Conservation (phyloP, 2,329 filamentous ascomycete species). For the Myriosclerotinia curreyana region DNA sequence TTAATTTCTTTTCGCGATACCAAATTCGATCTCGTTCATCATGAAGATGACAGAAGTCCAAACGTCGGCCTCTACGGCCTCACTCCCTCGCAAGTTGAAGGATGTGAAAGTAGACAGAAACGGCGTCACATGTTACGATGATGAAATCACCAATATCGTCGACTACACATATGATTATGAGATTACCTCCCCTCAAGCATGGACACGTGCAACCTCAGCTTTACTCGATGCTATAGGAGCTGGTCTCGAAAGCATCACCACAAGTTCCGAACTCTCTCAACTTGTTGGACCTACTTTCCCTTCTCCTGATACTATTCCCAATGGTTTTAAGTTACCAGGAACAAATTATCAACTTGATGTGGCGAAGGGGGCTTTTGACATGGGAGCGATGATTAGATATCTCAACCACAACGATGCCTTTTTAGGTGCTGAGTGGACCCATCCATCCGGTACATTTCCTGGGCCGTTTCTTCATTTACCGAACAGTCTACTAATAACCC, state of each 20-base stretch:
- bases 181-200: slow-evolving; percentile 22
- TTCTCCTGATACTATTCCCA: slow-evolving; percentile 29
- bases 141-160: slow-evolving; percentile 27
- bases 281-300: slow-evolving; percentile 29
- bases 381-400: slow-evolving; percentile 43
- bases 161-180: slow-evolving; percentile 30
- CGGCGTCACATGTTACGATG: slow-evolving; percentile 23
- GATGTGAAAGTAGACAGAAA: slow-evolving; percentile 8
- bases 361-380: slow-evolving; percentile 42
- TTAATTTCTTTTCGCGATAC: neutral
- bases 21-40: neutral
- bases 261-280: slow-evolving; percentile 22
- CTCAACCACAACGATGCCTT: slow-evolving; percentile 45
- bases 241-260: slow-evolving; percentile 27
- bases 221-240: slow-evolving; percentile 32
- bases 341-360: slow-evolving; percentile 41
- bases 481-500: neutral
- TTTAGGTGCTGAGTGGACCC: slow-evolving; percentile 45
- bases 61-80: neutral
- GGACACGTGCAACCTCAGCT: slow-evolving; percentile 23
- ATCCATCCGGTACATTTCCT: slow-evolving; percentile 39
- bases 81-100: slow-evolving; percentile 7
- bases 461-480: neutral
- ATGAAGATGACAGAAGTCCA: slow-evolving; percentile 22
- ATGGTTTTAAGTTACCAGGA: slow-evolving; percentile 43